A percentile compares a stretch with the other conserved stretches of the same genome.
These are phyloP conservation scores for Russula virescens DNA, from an alignment of 768 basidiomycete genomes.

Conservation along the genomic window DNA sequence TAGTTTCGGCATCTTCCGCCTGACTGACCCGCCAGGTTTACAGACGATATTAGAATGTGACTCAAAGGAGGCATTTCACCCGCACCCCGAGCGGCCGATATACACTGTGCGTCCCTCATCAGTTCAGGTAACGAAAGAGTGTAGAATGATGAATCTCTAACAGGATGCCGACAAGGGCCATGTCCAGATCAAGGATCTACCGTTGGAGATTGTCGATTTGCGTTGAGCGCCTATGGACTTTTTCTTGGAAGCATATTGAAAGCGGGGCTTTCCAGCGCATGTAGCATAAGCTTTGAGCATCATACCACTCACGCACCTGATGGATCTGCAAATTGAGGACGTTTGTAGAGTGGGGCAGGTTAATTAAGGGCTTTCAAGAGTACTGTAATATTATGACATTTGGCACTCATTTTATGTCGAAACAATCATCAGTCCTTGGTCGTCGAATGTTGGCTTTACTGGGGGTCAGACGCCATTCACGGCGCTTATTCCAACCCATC, in stretches of 20 bases:
- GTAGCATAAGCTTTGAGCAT: constrained; percentile 6
- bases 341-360: constrained; percentile 1
- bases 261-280: constrained; percentile 1
- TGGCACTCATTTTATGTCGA: neutral
- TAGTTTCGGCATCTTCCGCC: constrained; percentile 83
- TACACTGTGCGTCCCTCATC: constrained; percentile 62
- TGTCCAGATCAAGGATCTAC: constrained; percentile 66
- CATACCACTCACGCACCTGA: constrained; percentile 1
- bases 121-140: neutral
- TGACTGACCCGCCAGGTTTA: constrained; percentile 84
- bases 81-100: constrained; percentile 77
- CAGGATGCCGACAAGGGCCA: constrained; percentile 85
- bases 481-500: too few relatives aligned
- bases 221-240: constrained; percentile 33
- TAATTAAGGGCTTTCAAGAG: constrained; percentile 10
- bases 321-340: constrained; percentile 1
- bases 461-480: too few relatives aligned
- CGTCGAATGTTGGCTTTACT: too few relatives aligned
- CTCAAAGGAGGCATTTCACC: constrained; percentile 76
- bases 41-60: constrained; percentile 62
- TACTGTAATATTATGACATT: constrained; percentile 12
- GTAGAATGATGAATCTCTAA: neutral
- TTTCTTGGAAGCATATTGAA: constrained; percentile 6
- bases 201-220: constrained; percentile 81
- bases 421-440: too few relatives aligned